Evolutionary conservation across 495 filamentous ascomycete genomes (phyloP), one percentile per base, ranked within the genome.

Genomic region (Daldinia childiae): DNA sequence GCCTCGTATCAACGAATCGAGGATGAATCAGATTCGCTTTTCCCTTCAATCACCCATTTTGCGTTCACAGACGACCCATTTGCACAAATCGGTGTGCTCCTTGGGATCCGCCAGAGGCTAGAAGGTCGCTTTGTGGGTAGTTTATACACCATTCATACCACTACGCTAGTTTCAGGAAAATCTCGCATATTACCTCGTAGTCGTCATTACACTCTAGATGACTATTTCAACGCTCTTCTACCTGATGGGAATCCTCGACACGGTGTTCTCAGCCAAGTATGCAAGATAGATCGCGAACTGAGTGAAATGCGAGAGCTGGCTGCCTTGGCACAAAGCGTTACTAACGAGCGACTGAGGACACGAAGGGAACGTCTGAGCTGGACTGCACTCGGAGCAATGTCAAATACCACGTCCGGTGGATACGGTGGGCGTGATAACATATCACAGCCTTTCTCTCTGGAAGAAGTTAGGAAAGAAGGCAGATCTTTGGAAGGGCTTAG

Each of bases 251-350:
- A 67, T 79, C 57, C 79, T 74, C 73, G 54, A 12, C 24, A 71
- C 68, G 17, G 52, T 29, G n/a, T 78, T 71, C 56, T 73, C 74
- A 36, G 26, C 39, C 41, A 71, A 52, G 36, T 45, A 65, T 66
- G 58, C 61, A 70, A 59, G 19, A 71, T 82, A 17, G 79, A 82
- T 56, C 69, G 73, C 24, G 76, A 80, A 56, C 69, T 76, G 50
- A 78, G 77, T 45, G 80, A 82, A 68, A 79, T 80, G 74, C 74
- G 79, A 55, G 80, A 82, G 69, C 74, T 80, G 17, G 75, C 77
- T 1, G 79, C 79, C 61, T 78, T 81, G 55, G 58, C 68, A 8
- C 74, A 73, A 43, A 71, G 78, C 52, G 66, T 77, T 0, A 64
- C 71, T 0, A 68, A 68, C 24, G 67, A 72, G 55, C 54, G 55